These are phyloP conservation scores for Cyclotella sp. DNA, from an alignment of 108 stramenopile species.

Conservation along the genomic window DNA sequence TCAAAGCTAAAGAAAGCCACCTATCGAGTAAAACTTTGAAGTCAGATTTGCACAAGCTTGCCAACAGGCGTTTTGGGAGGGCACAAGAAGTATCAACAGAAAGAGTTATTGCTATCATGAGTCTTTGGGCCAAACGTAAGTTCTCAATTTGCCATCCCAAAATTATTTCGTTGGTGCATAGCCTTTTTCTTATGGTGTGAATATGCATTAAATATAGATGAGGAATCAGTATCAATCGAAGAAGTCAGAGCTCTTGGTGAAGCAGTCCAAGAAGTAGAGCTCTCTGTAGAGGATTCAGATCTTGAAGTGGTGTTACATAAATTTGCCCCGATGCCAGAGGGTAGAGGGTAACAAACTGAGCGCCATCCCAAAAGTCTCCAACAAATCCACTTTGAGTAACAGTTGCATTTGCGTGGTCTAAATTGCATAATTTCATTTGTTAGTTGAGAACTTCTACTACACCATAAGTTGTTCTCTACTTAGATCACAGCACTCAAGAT, in stretches of 20 bases:
- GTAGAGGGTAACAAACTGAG: no score
- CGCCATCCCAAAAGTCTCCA: no score
- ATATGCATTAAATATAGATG: constrained; percentile 27
- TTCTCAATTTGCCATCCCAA: not conserved
- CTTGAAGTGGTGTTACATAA: not conserved
- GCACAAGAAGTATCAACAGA: constrained; percentile 80
- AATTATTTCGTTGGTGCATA: not conserved
- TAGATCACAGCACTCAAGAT: no score
- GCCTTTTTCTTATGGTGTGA: constrained; percentile 2
- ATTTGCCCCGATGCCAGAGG: no score
- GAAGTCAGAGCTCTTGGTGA: constrained; percentile 53
- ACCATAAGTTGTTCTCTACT: no score
- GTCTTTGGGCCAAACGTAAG: constrained; percentile 76
- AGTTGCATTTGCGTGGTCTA: no score
- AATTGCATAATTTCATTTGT: no score
- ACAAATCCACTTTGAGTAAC: no score
- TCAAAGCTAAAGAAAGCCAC: constrained; percentile 84
- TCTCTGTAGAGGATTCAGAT: constrained; percentile 23
- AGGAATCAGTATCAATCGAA: constrained; percentile 55
- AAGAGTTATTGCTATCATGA: constrained; percentile 73
- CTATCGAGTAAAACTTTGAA: constrained; percentile 80
- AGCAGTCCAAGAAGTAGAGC: constrained; percentile 51
- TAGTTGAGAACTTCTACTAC: no score
- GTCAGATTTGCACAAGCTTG: constrained; percentile 71
- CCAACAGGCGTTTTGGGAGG: constrained; percentile 68